phyloP scores from a whole-genome alignment of 345 rosid genomes.

The Rhizophora mangle region DNA sequence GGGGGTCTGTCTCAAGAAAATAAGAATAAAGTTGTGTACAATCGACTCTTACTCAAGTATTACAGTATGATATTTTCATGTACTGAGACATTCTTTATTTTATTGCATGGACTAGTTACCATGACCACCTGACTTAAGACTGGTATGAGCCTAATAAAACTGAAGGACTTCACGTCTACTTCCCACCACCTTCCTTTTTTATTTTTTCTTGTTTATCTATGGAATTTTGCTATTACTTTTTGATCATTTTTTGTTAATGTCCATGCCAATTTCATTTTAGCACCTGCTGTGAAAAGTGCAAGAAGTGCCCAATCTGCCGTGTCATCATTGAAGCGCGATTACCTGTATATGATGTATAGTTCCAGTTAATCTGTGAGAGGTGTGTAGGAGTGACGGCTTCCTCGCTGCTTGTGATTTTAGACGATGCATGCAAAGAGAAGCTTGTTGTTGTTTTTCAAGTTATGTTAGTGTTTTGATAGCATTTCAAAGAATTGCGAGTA shows the following conservation, averaged over 20 bases:
- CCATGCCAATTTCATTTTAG: conserved; percentile 29
- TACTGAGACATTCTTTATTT: too few relatives aligned
- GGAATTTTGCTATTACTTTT: background rate
- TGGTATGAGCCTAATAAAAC: too few relatives aligned
- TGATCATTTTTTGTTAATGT: background rate
- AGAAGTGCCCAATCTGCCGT: conserved; percentile 82
- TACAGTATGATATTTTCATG: too few relatives aligned
- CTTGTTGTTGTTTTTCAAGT: conserved; percentile 3
- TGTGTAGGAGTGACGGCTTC: conserved; percentile 10
- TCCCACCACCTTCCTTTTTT: background rate
- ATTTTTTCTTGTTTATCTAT: background rate
- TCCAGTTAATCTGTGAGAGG: background rate
- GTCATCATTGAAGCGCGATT: conserved; percentile 66
- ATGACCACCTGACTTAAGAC: too few relatives aligned
- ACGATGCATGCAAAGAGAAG: conserved; percentile 40
- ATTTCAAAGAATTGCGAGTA: conserved; percentile 6
- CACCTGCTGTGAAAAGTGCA: conserved; percentile 84
- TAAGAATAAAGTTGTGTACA: too few relatives aligned
- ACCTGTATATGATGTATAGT: conserved; percentile 64
- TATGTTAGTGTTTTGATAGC: background rate
- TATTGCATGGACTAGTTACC: too few relatives aligned
- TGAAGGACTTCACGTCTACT: background rate
- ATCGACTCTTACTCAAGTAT: too few relatives aligned
- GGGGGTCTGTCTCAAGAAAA: too few relatives aligned
- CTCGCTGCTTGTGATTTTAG: conserved; percentile 41